Percentiles rank a stretch among this genome's conserved stretches.
phyloP scores from a whole-genome alignment of 805 yeast genomes.

The Danielia reshetovae region DNA sequence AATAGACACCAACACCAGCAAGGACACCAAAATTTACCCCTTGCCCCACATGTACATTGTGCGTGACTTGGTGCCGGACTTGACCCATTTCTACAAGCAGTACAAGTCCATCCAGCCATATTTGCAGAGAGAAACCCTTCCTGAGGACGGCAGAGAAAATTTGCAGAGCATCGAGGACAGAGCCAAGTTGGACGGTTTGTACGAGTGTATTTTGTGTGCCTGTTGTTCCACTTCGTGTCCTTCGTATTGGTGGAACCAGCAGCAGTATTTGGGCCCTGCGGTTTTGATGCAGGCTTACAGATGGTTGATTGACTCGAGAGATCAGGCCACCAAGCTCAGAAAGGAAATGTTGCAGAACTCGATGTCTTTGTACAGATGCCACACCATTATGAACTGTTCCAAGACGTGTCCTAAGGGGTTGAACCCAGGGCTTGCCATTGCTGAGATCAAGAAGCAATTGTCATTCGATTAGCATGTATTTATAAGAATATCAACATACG shows the following conservation, averaged over 20 bases:
- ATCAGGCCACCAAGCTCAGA: conserved; percentile 79
- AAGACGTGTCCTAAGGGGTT: conserved; percentile 97
- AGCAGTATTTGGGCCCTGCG: conserved; percentile 97
- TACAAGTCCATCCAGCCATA: conserved; percentile 97
- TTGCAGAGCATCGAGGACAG: conserved; percentile 90
- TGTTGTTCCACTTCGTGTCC: conserved; percentile 99
- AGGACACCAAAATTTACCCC: conserved; percentile 87
- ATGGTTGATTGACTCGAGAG: conserved; percentile 98
- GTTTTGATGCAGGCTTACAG: conserved; percentile 98
- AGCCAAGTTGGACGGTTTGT: conserved; percentile 92
- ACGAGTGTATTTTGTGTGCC: conserved; percentile 97
- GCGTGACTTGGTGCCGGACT: conserved; percentile 94
- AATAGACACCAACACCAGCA: conserved; percentile 74
- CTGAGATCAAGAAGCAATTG: conserved; percentile 91
- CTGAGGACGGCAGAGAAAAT: conserved; percentile 90
- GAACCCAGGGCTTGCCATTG: conserved; percentile 97
- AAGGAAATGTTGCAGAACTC: conserved; percentile 90
- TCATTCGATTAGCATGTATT: conserved; percentile 56
- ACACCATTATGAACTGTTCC: conserved; percentile 98
- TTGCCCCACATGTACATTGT: conserved; percentile 98
- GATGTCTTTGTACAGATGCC: conserved; percentile 97
- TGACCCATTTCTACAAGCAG: conserved; percentile 96
- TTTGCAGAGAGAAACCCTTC: conserved; percentile 75
- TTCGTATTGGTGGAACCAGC: conserved; percentile 99
- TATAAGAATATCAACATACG: too few species aligned